A percentile compares a stretch with the other conserved stretches of the same genome.
Conservation (phyloP, 2,329 filamentous ascomycete species). For the Aspergillus sp. region DNA sequence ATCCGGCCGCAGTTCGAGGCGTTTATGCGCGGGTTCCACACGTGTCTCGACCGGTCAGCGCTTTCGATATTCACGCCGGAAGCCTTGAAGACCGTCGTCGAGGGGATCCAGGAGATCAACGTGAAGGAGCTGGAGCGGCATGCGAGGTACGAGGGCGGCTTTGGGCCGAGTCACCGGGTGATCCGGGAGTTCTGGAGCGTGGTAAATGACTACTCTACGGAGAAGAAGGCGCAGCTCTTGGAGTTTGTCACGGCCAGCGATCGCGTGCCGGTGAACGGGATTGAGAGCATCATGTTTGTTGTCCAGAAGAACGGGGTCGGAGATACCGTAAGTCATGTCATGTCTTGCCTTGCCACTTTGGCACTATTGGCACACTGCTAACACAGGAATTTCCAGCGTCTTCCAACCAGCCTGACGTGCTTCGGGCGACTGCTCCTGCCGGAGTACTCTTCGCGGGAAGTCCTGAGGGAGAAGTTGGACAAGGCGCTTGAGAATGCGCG, state of each 20-base stretch:
- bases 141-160: conserved; percentile 70
- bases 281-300: conserved; percentile 71
- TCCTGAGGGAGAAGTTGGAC: conserved; percentile 63
- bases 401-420: conserved; percentile 88
- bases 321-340: conserved; percentile 34
- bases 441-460: conserved; percentile 63
- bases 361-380: conserved; percentile 9
- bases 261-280: conserved; percentile 77
- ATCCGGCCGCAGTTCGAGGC: conserved; percentile 68
- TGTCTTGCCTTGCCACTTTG: background rate
- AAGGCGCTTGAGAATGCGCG: conserved; percentile 81
- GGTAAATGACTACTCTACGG: conserved; percentile 53
- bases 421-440: conserved; percentile 82
- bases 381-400: conserved; percentile 21
- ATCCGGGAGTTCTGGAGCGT: conserved; percentile 79
- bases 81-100: conserved; percentile 66
- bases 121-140: conserved; percentile 61
- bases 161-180: conserved; percentile 57
- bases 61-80: conserved; percentile 62
- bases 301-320: conserved; percentile 68
- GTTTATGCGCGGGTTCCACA: conserved; percentile 70
- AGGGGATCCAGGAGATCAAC: conserved; percentile 75
- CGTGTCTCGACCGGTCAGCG: conserved; percentile 61
- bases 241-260: conserved; percentile 95
- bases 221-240: conserved; percentile 65